A percentile compares a stretch with the other conserved stretches of the same genome.
These are phyloP conservation scores for Leucoagaricus sp. DNA, from an alignment of 1,284 basidiomycete genomes.

Conservation along the genomic window DNA sequence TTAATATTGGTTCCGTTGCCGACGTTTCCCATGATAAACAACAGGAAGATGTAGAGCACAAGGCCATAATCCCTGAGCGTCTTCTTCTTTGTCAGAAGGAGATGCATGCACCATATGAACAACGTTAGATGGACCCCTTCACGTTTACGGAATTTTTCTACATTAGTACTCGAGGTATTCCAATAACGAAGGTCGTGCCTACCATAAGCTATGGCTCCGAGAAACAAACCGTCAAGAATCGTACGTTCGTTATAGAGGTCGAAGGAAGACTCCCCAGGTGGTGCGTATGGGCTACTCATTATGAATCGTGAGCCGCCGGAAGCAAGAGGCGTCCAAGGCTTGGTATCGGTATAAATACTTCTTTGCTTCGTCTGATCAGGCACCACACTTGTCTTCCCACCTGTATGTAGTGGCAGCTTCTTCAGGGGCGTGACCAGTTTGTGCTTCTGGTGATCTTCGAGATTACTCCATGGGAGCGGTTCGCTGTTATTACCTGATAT, in stretches of 20 bases:
- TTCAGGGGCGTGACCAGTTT: too few species aligned
- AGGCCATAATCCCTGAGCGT: conserved; percentile 1
- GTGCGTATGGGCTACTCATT: conserved; percentile 2
- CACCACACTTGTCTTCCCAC: not conserved
- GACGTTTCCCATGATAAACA: conserved; percentile 24
- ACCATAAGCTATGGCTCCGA: conserved; percentile 13
- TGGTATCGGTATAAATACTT: not conserved
- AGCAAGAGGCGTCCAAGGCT: not conserved
- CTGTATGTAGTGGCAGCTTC: too few species aligned
- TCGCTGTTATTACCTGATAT: too few species aligned
- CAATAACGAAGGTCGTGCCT: not conserved
- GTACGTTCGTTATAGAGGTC: conserved; percentile 8
- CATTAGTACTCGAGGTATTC: not conserved
- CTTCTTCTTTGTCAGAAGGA: conserved; percentile 9
- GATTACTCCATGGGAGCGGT: too few species aligned
- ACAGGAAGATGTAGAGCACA: conserved; percentile 19
- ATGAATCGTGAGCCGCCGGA: not conserved
- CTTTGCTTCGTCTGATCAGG: not conserved
- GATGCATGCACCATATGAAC: conserved; percentile 9
- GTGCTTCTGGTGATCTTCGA: too few species aligned
- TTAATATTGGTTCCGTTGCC: conserved; percentile 22
- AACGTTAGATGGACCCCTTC: conserved; percentile 12
- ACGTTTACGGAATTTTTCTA: not conserved
- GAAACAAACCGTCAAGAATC: conserved; percentile 6
- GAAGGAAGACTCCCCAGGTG: not conserved